Evolutionary conservation across 495 filamentous ascomycete genomes (phyloP).

Genomic region (Tuber umbilicatum): DNA sequence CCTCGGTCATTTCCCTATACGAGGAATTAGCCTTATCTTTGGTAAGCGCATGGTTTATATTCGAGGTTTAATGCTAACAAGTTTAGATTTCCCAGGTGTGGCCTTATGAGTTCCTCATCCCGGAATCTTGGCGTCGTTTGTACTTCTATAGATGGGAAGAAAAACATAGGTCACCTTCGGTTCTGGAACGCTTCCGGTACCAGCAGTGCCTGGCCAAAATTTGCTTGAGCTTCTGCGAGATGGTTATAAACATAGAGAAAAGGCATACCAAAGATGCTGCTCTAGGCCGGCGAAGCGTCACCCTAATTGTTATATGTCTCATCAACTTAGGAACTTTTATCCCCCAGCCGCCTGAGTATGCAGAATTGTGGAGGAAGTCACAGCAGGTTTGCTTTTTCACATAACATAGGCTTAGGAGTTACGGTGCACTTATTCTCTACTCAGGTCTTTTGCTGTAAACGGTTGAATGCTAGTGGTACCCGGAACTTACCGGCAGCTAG

Average conservation of each 20-base stretch:
- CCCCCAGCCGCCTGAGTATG: background rate
- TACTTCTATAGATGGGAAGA: conserved; percentile 1
- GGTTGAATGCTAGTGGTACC: background rate
- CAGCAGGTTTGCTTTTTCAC: conserved; percentile 14
- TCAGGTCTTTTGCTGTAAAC: background rate
- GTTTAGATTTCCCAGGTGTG: conserved; percentile 12
- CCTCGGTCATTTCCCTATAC: conserved; percentile 10
- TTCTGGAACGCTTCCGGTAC: background rate
- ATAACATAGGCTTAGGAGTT: background rate
- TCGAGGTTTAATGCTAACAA: background rate
- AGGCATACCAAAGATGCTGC: background rate
- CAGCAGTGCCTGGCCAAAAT: background rate
- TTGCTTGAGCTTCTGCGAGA: conserved; percentile 12
- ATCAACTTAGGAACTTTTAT: conserved; percentile 14
- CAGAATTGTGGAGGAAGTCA: conserved; percentile 5
- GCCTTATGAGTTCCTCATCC: conserved; percentile 10
- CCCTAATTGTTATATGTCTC: conserved; percentile 13
- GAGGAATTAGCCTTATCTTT: conserved; percentile 11
- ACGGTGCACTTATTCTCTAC: background rate
- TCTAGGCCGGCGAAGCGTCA: conserved; percentile 9
- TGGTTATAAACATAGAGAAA: conserved; percentile 4
- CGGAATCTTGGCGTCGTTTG: conserved; percentile 4
- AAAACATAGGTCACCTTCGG: conserved; percentile 8
- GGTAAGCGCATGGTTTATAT: background rate
- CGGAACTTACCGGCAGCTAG: background rate